These are phyloP conservation scores for Starmerella cellae DNA, from an alignment of 805 yeast genomes.

Conservation along the genomic window DNA sequence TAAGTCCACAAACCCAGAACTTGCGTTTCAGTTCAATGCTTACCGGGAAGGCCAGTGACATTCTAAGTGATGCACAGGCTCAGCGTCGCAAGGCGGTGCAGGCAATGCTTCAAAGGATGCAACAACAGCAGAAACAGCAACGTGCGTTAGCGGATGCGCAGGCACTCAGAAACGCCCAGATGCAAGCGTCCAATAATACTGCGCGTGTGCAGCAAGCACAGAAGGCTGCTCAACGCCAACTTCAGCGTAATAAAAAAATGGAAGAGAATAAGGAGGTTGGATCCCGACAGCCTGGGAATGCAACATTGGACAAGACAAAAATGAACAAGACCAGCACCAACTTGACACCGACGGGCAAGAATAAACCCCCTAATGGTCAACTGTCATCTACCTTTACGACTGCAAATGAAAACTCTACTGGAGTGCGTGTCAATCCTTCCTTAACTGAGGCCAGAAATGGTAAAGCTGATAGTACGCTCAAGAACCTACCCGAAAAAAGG, in stretches of 20 bases:
- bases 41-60: slow-evolving; percentile 72
- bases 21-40: slow-evolving; percentile 88
- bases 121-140: slow-evolving; percentile 30
- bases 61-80: slow-evolving; percentile 58
- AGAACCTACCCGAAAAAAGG: too few relatives aligned
- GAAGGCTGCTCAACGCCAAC: slow-evolving; percentile 14
- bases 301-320: too few relatives aligned
- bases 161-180: slow-evolving; percentile 24
- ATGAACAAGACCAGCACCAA: too few relatives aligned
- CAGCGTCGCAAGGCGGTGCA: slow-evolving; percentile 48
- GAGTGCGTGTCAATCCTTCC: too few relatives aligned
- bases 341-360: too few relatives aligned
- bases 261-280: too few relatives aligned
- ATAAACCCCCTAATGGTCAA: too few relatives aligned
- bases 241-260: slow-evolving; percentile 9
- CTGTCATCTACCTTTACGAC: too few relatives aligned
- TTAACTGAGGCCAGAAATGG: too few relatives aligned
- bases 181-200: slow-evolving; percentile 11
- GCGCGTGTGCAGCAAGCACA: slow-evolving; percentile 13
- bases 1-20: slow-evolving; percentile 74
- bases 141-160: slow-evolving; percentile 24
- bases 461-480: too few relatives aligned
- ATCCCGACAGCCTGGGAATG: too few relatives aligned
- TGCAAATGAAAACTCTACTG: too few relatives aligned
- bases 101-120: slow-evolving; percentile 23